Base-by-base conservation (phyloP, 495 filamentous ascomycete species). In the Hyphodiscus hymeniophilus region DNA sequence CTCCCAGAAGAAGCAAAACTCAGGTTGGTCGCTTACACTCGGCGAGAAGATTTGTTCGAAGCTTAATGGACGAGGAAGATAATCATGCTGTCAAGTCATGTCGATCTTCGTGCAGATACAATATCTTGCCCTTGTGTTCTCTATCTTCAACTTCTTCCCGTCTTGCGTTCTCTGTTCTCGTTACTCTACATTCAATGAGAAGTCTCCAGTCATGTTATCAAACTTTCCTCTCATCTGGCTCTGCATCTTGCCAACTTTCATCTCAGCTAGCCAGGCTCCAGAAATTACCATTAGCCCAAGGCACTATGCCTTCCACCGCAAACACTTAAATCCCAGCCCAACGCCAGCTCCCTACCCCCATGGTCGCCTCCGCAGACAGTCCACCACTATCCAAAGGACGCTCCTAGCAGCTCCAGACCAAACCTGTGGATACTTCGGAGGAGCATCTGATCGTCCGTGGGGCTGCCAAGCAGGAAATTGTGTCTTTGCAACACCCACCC, bases 361-460 rank as follows among this genome's bases (percentile, higher is more conserved):
- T n/a, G 58, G 62, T 22, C 42, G 66, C 13, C 52, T 57, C 13
- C 63, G 54, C 42, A 64, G 71, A 48, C 52, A 52, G 34, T 34
- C 38, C 12, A 62, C 40, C n/a, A n/a, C n/a, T n/a, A n/a, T n/a
- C 7, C 15, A 23, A 22, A 39, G 38, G n/a, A 50, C 39, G 13
- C 21, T 69, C 26, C 59, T 73, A 13, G 45, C 69, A 33, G 70
- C 63, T 12, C 66, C 69, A 7, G 71, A 76, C 48, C 69, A 70
- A 54, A 70, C 65, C 0, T 76, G 72, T 47, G 72, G 72, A 51
- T 76, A 60, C 46, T 48, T 75, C 18, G 51, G 54, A 28, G 70
- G 63, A 20, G 59, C 56, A 39, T 42, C 57, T 20, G 63, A 68
- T 42, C 33, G 32, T 35, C 52, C 47, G 38, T 51, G 46, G 52